phyloP scores from a whole-genome alignment of 2,329 filamentous ascomycete genomes.

The Dichotomopilus funicola region DNA sequence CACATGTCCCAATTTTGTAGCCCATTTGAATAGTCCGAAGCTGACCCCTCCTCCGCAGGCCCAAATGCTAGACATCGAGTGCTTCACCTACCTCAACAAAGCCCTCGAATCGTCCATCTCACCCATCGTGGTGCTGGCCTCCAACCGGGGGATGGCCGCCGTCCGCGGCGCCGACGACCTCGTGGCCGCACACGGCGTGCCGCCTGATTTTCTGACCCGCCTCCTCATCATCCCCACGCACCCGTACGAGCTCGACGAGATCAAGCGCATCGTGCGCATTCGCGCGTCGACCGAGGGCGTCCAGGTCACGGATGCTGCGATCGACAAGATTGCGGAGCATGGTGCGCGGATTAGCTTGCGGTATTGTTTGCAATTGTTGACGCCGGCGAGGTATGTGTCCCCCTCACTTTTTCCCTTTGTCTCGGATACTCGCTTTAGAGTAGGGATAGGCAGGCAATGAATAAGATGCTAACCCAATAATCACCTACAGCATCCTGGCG shows the following conservation, averaged over 20 bases:
- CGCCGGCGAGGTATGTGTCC: conserved; percentile 60
- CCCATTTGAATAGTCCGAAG: conserved; percentile 17
- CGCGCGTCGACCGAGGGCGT: conserved; percentile 77
- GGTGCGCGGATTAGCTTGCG: conserved; percentile 84
- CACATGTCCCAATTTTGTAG: conserved; percentile 3
- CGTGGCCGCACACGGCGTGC: conserved; percentile 85
- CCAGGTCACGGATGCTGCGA: conserved; percentile 69
- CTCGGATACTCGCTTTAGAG: conserved; percentile 20
- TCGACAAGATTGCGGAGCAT: conserved; percentile 80
- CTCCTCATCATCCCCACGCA: conserved; percentile 95
- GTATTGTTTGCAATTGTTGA: conserved; percentile 88
- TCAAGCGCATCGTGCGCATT: conserved; percentile 84
- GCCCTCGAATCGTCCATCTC: conserved; percentile 94
- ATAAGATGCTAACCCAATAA: conserved; percentile 5
- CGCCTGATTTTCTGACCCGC: conserved; percentile 85
- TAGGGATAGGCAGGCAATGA: neutral
- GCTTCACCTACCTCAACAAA: conserved; percentile 97
- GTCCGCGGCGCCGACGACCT: conserved; percentile 82
- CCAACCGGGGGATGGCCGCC: conserved; percentile 88
- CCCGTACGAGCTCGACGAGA: conserved; percentile 80
- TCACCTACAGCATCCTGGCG: conserved; percentile 63
- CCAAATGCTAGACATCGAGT: conserved; percentile 99
- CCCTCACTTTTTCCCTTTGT: conserved; percentile 24
- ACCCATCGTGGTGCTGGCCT: conserved; percentile 94
- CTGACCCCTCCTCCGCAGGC: conserved; percentile 48